A percentile compares a stretch with the other conserved stretches of the same genome.
Evolutionary conservation across 2,329 filamentous ascomycete species (phyloP).

Genomic region (Sclerotinia spermophila): DNA sequence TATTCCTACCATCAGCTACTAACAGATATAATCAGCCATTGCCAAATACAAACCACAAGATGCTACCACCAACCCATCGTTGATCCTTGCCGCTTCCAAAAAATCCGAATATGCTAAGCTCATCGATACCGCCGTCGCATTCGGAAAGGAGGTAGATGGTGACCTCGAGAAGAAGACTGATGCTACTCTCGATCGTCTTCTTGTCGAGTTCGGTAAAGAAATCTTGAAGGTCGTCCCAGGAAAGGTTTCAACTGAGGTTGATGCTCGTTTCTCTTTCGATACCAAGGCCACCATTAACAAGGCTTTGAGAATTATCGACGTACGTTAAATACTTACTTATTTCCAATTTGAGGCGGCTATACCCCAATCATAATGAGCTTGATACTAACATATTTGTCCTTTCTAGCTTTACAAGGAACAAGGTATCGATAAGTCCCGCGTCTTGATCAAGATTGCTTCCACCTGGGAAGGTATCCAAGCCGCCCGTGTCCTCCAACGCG

Average conservation of each 20-base stretch:
- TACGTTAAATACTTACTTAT: conserved; percentile 44
- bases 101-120: conserved; percentile 93
- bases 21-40: conserved; percentile 60
- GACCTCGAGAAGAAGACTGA: conserved; percentile 80
- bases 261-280: conserved; percentile 93
- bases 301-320: conserved; percentile 94
- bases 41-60: conserved; percentile 99
- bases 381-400: neutral
- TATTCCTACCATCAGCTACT: neutral
- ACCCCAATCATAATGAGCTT: neutral
- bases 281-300: conserved; percentile 89
- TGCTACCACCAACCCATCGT: conserved; percentile 98
- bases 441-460: conserved; percentile 98
- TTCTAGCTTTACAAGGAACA: conserved; percentile 85
- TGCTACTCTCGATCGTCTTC: conserved; percentile 82
- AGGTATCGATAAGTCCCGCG: conserved; percentile 87
- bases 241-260: conserved; percentile 98
- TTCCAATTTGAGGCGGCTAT: neutral
- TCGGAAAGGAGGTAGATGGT: conserved; percentile 74
- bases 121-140: conserved; percentile 79
- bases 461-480: conserved; percentile 99
- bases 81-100: conserved; percentile 97
- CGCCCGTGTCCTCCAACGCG: conserved; percentile 89
- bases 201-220: conserved; percentile 97
- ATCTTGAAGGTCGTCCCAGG: conserved; percentile 96